These are phyloP conservation scores for Scalesia atractyloides DNA, from an alignment of 129 eudicot species.

Conservation along the genomic window DNA sequence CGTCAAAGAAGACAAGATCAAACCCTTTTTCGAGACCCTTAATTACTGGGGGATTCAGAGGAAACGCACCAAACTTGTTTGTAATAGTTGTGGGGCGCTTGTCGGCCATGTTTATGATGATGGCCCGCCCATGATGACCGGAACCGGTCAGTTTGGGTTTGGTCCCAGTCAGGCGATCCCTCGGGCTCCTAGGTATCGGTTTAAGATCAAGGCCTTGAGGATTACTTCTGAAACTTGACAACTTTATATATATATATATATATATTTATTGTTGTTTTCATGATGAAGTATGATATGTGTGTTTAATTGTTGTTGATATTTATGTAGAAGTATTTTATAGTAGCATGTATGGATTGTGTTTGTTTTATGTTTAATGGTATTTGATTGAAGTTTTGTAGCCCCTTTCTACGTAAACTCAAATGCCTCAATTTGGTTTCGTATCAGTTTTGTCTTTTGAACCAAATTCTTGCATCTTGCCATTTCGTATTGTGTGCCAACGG, in stretches of 20 bases:
- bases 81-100: slow-evolving; percentile 60
- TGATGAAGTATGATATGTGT: not conserved
- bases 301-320: slow-evolving; percentile 4
- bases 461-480: too few species aligned
- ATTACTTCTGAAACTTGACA: slow-evolving; percentile 58
- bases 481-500: too few species aligned
- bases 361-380: not conserved
- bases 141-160: slow-evolving; percentile 78
- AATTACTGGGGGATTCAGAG: slow-evolving; percentile 97
- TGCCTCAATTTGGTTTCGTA: too few species aligned
- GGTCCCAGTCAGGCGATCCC: slow-evolving; percentile 97
- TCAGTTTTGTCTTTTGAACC: too few species aligned
- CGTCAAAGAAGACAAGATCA: slow-evolving; percentile 74
- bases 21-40: slow-evolving; percentile 87
- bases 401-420: not conserved
- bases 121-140: slow-evolving; percentile 73
- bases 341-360: not conserved
- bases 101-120: slow-evolving; percentile 81
- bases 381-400: not conserved
- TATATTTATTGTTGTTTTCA: slow-evolving; percentile 7
- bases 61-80: slow-evolving; percentile 68
- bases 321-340: slow-evolving; percentile 13
- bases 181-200: slow-evolving; percentile 81
- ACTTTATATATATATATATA: too few species aligned
- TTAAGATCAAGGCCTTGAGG: slow-evolving; percentile 62